Percentiles rank a stretch among this genome's conserved stretches.
Evolutionary conservation across 1,284 basidiomycete genomes (phyloP).

Genomic region (Pseudozyma pruni): DNA sequence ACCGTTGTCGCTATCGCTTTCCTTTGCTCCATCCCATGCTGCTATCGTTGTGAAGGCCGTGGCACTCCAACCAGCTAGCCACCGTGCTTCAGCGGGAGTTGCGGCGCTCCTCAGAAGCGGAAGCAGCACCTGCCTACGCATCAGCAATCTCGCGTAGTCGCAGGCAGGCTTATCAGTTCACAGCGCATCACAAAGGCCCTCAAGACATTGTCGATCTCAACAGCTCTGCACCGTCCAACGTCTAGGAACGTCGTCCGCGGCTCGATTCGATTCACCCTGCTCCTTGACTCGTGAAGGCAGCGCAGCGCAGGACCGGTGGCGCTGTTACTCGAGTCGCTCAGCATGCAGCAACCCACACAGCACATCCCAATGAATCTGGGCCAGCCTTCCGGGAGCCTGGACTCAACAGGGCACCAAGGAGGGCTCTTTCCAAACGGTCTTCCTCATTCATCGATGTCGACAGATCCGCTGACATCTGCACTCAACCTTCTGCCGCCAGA

Average conservation of each 20-base stretch:
- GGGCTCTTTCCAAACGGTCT: conserved; percentile 23
- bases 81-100: conserved; percentile 27
- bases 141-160: too few relatives aligned
- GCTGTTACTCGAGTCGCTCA: background rate
- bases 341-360: conserved; percentile 35
- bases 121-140: background rate
- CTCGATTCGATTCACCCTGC: background rate
- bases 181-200: too few relatives aligned
- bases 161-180: too few relatives aligned
- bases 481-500: conserved; percentile 29
- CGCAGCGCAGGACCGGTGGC: background rate
- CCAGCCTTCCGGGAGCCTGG: conserved; percentile 7
- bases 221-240: too few relatives aligned
- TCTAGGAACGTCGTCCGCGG: too few relatives aligned
- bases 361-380: conserved; percentile 37
- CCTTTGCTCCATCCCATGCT: conserved; percentile 11
- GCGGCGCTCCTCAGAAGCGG: conserved; percentile 20
- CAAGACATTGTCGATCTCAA: too few relatives aligned
- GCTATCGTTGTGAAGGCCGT: conserved; percentile 23
- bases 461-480: conserved; percentile 30
- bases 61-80: conserved; percentile 30
- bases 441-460: conserved; percentile 15
- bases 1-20: background rate
- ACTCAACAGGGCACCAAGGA: conserved; percentile 16
- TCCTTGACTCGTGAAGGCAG: background rate